Evolutionary conservation across 306 rosid species (phyloP).

Genomic region (Erythrophleum fordii): DNA sequence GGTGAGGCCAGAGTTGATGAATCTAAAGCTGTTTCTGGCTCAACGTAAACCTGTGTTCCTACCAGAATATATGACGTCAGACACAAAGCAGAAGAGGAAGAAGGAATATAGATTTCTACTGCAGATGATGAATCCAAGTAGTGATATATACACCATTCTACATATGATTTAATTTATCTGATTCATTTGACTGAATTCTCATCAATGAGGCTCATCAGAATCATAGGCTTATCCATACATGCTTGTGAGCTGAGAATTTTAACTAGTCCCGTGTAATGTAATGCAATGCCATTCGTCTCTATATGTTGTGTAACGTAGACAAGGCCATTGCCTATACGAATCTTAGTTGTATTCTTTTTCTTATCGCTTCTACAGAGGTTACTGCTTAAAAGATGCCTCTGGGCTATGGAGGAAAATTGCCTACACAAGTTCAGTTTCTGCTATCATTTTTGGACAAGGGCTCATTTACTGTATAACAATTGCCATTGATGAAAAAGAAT

Average conservation of each 20-base stretch:
- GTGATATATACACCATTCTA: conserved; percentile 12
- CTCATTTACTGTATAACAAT: not conserved
- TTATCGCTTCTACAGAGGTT: not conserved
- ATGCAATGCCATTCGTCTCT: not conserved
- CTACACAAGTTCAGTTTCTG: not conserved
- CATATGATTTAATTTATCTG: conserved; percentile 9
- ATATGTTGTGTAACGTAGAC: not conserved
- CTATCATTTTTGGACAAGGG: not conserved
- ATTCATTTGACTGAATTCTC: conserved; percentile 40
- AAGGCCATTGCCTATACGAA: conserved; percentile 8
- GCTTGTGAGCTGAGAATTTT: conserved; percentile 15
- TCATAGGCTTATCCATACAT: conserved; percentile 12
- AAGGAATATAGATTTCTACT: not conserved
- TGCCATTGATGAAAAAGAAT: not conserved
- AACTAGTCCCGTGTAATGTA: not conserved
- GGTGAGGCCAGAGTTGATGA: conserved; percentile 45
- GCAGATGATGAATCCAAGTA: not conserved
- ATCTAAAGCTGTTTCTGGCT: conserved; percentile 45
- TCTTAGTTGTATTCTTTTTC: not conserved
- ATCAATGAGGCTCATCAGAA: conserved; percentile 8
- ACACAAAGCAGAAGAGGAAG: not conserved
- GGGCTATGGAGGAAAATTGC: not conserved
- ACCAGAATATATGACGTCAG: no score
- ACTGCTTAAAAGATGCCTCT: not conserved
- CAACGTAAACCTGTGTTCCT: conserved; percentile 30